Evolutionary conservation across 2,329 filamentous ascomycete species (phyloP).

Genomic region (Bretziella fagacearum): DNA sequence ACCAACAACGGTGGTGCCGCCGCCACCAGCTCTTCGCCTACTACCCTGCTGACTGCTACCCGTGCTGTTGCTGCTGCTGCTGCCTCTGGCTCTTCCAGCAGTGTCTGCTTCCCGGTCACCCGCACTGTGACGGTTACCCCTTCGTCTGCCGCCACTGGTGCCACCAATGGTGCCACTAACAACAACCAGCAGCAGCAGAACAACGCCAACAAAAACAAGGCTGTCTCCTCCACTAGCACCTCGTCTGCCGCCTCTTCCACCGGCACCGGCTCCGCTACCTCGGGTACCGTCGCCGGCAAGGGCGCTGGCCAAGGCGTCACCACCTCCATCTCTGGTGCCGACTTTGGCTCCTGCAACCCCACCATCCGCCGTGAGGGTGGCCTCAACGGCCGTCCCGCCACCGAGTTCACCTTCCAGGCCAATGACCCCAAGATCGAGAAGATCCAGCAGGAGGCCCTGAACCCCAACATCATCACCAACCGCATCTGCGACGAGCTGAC

Average conservation of each 20-base stretch:
- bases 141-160: conserved; percentile 6
- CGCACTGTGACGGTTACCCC: conserved; percentile 14
- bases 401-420: conserved; percentile 52
- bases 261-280: conserved; percentile 11
- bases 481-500: conserved; percentile 51
- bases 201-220: conserved; percentile 13
- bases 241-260: conserved; percentile 12
- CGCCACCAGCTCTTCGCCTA: conserved; percentile 7
- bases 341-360: conserved; percentile 38
- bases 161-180: conserved; percentile 13
- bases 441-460: conserved; percentile 47
- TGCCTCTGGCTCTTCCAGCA: not conserved
- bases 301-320: conserved; percentile 15
- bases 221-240: not conserved
- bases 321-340: conserved; percentile 23
- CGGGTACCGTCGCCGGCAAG: conserved; percentile 19
- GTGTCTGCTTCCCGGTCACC: too few relatives aligned
- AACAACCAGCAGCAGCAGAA: conserved; percentile 14
- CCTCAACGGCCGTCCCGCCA: conserved; percentile 35
- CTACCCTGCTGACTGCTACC: conserved; percentile 15
- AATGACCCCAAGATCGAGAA: conserved; percentile 42
- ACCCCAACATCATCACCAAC: conserved; percentile 60
- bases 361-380: conserved; percentile 44
- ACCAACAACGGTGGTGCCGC: conserved; percentile 11
- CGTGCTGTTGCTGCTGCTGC: conserved; percentile 9